These are phyloP conservation scores for Persicaria tinctoria DNA, from an alignment of 148 eudicot species.

Conservation along the genomic window DNA sequence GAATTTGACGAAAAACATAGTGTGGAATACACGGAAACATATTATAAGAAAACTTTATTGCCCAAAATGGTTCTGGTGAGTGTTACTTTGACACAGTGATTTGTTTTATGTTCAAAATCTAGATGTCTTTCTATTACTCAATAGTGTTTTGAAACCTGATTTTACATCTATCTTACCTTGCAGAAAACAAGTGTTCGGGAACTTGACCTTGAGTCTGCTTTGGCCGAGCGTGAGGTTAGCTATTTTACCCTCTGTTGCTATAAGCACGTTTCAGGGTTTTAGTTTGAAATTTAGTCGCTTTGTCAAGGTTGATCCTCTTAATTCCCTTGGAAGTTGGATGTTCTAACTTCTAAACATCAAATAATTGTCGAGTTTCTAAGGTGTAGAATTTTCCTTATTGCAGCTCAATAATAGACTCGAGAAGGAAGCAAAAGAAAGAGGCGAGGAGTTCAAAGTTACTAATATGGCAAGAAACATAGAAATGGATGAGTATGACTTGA, in stretches of 20 bases:
- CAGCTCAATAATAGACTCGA: conserved; percentile 58
- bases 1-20: conserved; percentile 75
- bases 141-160: not conserved
- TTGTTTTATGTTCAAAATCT: not conserved
- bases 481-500: conserved; percentile 91
- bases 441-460: conserved; percentile 53
- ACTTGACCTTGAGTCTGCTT: conserved; percentile 91
- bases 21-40: conserved; percentile 49
- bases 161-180: conserved; percentile 16
- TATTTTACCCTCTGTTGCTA: not conserved
- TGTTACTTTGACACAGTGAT: conserved; percentile 10
- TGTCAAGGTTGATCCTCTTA: not conserved
- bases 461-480: conserved; percentile 70
- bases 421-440: conserved; percentile 71
- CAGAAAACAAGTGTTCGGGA: conserved; percentile 88
- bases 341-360: not conserved
- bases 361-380: not conserved
- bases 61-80: conserved; percentile 63
- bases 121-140: not conserved
- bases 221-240: conserved; percentile 88
- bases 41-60: conserved; percentile 44
- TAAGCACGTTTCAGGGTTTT: not conserved
- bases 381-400: not conserved
- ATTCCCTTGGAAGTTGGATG: not conserved
- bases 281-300: not conserved